Conservation (phyloP, 1,284 basidiomycete species). For the Wolfiporia cocos region DNA sequence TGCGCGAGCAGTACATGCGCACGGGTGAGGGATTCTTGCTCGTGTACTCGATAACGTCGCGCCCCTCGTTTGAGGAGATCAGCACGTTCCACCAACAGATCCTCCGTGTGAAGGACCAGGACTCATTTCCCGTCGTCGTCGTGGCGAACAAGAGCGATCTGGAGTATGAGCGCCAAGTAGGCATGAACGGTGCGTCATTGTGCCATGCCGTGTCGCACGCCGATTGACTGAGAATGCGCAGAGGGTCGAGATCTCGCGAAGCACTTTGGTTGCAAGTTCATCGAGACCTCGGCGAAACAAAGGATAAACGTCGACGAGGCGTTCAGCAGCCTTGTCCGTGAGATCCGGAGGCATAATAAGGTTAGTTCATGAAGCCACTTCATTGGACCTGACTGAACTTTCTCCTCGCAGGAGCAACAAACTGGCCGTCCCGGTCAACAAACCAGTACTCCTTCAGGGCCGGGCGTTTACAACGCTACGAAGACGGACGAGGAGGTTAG, state of each 20-base stretch:
- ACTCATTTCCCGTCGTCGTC: conserved; percentile 96
- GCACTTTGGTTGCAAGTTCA: conserved; percentile 95
- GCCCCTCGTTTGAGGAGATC: conserved; percentile 97
- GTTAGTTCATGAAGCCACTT: conserved; percentile 29
- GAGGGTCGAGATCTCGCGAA: conserved; percentile 98
- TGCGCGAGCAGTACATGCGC: conserved; percentile 98
- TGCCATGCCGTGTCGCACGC: background rate
- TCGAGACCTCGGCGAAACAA: conserved; percentile 98
- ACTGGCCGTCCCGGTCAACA: conserved; percentile 46
- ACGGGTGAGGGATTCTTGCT: conserved; percentile 98
- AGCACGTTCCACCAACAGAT: conserved; percentile 98
- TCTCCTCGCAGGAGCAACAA: conserved; percentile 48
- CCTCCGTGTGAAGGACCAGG: conserved; percentile 94
- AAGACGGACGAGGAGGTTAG: conserved; percentile 41
- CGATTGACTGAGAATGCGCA: conserved; percentile 26
- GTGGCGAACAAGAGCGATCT: conserved; percentile 99
- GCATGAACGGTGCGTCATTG: conserved; percentile 75
- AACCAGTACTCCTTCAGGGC: conserved; percentile 36
- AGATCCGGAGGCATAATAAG: conserved; percentile 97
- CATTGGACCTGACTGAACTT: background rate
- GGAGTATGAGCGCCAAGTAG: conserved; percentile 97
- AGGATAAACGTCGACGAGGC: conserved; percentile 98
- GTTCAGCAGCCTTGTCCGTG: conserved; percentile 94
- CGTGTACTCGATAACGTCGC: conserved; percentile 97
- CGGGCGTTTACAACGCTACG: conserved; percentile 41